phyloP scores from a whole-genome alignment of 2,329 filamentous ascomycete species.

The Arthrobotrys entomopaga region DNA sequence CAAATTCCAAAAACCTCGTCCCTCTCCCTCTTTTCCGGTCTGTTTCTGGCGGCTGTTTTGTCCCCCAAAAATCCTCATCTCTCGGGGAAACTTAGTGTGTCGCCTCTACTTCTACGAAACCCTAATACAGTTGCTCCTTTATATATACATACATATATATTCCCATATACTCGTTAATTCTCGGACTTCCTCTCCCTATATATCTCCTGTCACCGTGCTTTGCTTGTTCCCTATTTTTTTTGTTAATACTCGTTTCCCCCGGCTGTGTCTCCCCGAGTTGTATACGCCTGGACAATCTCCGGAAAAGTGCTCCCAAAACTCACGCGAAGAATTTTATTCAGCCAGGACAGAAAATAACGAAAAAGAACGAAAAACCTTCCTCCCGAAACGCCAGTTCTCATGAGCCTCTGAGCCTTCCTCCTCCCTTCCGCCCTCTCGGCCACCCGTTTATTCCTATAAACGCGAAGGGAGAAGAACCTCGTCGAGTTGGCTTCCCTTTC shows the following conservation, averaged over 20 bases:
- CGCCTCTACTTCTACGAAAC: neutral
- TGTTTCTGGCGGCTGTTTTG: too few relatives aligned
- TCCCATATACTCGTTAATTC: too few relatives aligned
- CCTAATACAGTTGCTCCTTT: too few relatives aligned
- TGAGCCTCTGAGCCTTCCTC: conserved; percentile 41
- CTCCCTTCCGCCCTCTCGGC: conserved; percentile 31
- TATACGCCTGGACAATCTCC: neutral
- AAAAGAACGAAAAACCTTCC: conserved; percentile 2
- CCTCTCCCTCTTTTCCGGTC: neutral
- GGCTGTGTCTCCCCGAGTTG: conserved; percentile 1
- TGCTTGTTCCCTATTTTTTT: neutral
- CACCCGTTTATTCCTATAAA: conserved; percentile 52
- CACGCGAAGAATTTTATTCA: conserved; percentile 47
- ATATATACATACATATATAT: too few relatives aligned
- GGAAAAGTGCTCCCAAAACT: conserved; percentile 31
- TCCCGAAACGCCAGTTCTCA: conserved; percentile 29
- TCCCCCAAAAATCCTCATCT: too few relatives aligned
- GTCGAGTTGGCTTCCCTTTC: conserved; percentile 24
- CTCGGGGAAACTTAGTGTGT: neutral
- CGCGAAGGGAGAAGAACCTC: conserved; percentile 39
- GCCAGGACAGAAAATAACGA: conserved; percentile 1
- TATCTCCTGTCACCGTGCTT: neutral
- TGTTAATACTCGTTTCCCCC: neutral
- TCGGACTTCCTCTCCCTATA: too few relatives aligned
- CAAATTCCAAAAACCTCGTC: neutral